Base-by-base conservation (phyloP, 2,329 filamentous ascomycete genomes). In the Paracorniculantispora psalliotae region DNA sequence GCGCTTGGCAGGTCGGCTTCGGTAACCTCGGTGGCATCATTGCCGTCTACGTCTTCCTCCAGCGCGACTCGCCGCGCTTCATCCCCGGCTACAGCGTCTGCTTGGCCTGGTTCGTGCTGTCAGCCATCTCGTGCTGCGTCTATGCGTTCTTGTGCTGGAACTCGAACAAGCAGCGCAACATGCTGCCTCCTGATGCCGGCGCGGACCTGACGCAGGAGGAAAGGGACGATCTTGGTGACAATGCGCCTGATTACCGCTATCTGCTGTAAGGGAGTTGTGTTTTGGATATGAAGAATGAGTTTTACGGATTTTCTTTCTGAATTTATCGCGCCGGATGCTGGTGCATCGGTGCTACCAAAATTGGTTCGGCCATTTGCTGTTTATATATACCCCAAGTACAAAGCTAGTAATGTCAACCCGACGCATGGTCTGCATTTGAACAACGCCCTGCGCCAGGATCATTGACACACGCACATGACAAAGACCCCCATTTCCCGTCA, bases 21-120 rank as follows among this genome's bases (percentile, higher is more conserved):
- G 89, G 89, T 12, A 92, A 92, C 66, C 84, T 91, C 39, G 89
- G 89, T 44, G 90, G 89, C 26, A 91, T 92, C 67, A 87, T 92
- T 61, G 81, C 89, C 13, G 90, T 89, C 0, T 92, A 86, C 72
- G 77, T 83, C 1, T 91, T 91, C 71, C 68, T 89, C 19, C 69
- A 74, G 25, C 81, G 77, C 55, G 91, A 96, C 69, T 82, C 82
- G 2, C 90, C 90, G 0, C 69, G 73, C 48, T 96, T 88, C 72
- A 81, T 77, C 7, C 85, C 81, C 1, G 92, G 92, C 0, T 96
- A 94, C 73, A 81, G 81, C 57, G 91, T 96, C 63, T 88, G 85
- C 67, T 79, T 96, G 5, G 84, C 80, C 0, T 96, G 96, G 67
- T 81, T 87, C 9, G 81, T 83, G 53, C 69, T 96, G 30, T 88